Evolutionary conservation across 305 asterid genomes (phyloP).

Genomic region (Andrographis paniculata): DNA sequence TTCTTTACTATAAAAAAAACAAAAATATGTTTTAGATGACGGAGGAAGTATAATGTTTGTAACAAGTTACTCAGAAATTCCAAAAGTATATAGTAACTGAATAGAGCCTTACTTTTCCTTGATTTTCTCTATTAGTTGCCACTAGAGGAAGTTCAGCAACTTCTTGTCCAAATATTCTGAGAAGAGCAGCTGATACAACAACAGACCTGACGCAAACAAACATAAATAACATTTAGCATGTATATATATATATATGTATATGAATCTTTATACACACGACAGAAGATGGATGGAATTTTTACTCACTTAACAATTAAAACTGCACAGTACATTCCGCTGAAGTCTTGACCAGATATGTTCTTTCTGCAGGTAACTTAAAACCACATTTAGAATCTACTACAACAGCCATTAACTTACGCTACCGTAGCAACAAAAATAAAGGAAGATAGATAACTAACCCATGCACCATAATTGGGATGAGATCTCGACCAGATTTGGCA

Average conservation of each 20-base stretch:
- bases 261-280: no score
- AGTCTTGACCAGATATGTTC: conserved; percentile 97
- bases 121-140: conserved; percentile 79
- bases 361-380: conserved; percentile 48
- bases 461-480: conserved; percentile 97
- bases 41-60: no score
- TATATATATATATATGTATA: no score
- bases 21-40: no score
- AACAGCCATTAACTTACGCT: no score
- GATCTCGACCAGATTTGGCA: conserved; percentile 91
- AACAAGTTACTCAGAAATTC: no score
- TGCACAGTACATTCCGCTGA: conserved; percentile 94
- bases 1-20: no score
- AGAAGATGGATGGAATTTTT: conserved; percentile 5
- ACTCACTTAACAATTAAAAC: conserved; percentile 83
- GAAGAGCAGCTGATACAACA: conserved; percentile 93
- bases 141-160: conserved; percentile 97
- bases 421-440: background rate
- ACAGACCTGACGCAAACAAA: conserved; percentile 44
- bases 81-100: no score
- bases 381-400: background rate
- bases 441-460: conserved; percentile 51
- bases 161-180: conserved; percentile 81
- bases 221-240: no score
- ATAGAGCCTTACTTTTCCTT: conserved; percentile 71